Conservation (phyloP, 2,329 filamentous ascomycete species). For the Cadophora luteo-olivacea region DNA sequence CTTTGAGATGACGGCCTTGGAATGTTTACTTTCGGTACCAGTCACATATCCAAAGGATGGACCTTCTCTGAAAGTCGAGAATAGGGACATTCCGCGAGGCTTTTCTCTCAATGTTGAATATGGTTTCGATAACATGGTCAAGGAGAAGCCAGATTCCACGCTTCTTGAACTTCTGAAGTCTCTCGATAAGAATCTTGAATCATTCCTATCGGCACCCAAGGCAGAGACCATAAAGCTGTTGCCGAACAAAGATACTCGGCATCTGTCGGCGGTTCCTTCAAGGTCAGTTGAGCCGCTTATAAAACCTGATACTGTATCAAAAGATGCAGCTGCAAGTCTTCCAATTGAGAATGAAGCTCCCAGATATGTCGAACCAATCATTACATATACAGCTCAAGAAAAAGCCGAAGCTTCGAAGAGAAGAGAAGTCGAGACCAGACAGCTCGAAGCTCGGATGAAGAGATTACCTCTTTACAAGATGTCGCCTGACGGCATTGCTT, state of each 20-base stretch:
- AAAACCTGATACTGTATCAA: conserved; percentile 16
- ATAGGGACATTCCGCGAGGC: conserved; percentile 73
- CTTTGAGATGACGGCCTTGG: conserved; percentile 73
- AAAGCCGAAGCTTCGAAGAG: conserved; percentile 66
- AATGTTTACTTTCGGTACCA: conserved; percentile 73
- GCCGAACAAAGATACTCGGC: conserved; percentile 44
- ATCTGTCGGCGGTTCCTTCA: conserved; percentile 39
- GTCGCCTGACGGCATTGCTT: conserved; percentile 72
- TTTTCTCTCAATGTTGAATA: conserved; percentile 79
- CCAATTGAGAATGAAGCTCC: conserved; percentile 13
- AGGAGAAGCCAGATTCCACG: conserved; percentile 60
- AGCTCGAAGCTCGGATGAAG: conserved; percentile 78
- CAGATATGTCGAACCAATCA: conserved; percentile 27
- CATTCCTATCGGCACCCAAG: conserved; percentile 72
- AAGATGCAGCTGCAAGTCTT: conserved; percentile 6
- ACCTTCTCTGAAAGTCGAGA: conserved; percentile 68
- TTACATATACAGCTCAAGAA: conserved; percentile 61
- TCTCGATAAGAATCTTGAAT: conserved; percentile 75
- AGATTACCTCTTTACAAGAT: conserved; percentile 71
- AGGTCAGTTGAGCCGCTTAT: conserved; percentile 35
- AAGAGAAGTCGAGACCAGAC: conserved; percentile 70
- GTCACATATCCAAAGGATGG: conserved; percentile 62
- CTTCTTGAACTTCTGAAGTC: conserved; percentile 71
- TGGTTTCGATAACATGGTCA: conserved; percentile 72
- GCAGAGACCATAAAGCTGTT: conserved; percentile 73